Evolutionary conservation across 1,284 basidiomycete genomes (phyloP).

Genomic region (Moesziomyces parantarcticus): DNA sequence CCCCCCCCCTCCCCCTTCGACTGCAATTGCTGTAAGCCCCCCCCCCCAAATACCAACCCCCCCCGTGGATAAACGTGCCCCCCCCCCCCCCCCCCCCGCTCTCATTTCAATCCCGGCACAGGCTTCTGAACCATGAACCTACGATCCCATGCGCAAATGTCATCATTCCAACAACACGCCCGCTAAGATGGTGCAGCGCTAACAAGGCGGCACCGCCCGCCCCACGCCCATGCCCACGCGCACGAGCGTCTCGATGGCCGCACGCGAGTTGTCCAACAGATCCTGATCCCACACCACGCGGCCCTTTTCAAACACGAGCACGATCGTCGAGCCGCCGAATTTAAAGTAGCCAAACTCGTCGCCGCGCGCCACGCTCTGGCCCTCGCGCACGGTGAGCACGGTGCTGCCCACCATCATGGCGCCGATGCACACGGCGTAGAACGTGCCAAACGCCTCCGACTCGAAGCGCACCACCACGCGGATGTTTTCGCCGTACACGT

Average conservation of each 20-base stretch:
- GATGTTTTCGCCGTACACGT: constrained; percentile 93
- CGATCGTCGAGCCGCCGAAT: constrained; percentile 64
- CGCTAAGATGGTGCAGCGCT: too few relatives aligned
- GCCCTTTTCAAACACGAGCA: constrained; percentile 75
- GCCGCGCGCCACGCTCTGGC: constrained; percentile 80
- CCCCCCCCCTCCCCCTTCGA: constrained; percentile 36
- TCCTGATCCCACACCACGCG: constrained; percentile 89
- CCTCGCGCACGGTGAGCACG: constrained; percentile 83
- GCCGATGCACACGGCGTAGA: constrained; percentile 64
- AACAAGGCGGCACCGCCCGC: background rate
- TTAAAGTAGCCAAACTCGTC: constrained; percentile 81
- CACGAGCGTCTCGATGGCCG: constrained; percentile 78
- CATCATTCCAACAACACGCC: too few relatives aligned
- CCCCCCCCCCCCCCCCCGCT: background rate
- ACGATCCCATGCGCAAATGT: too few relatives aligned
- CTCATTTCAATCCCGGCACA: too few relatives aligned
- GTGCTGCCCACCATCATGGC: constrained; percentile 76
- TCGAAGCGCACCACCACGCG: constrained; percentile 70
- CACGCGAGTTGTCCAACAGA: constrained; percentile 77
- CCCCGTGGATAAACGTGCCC: too few relatives aligned
- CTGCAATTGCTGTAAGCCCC: constrained; percentile 35
- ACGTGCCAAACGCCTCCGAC: constrained; percentile 56
- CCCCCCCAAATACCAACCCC: background rate
- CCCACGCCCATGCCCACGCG: constrained; percentile 71
- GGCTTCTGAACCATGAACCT: too few relatives aligned